These are phyloP conservation scores for Aspergillus neoniger DNA, from an alignment of 2,329 filamentous ascomycete species.

Conservation along the genomic window DNA sequence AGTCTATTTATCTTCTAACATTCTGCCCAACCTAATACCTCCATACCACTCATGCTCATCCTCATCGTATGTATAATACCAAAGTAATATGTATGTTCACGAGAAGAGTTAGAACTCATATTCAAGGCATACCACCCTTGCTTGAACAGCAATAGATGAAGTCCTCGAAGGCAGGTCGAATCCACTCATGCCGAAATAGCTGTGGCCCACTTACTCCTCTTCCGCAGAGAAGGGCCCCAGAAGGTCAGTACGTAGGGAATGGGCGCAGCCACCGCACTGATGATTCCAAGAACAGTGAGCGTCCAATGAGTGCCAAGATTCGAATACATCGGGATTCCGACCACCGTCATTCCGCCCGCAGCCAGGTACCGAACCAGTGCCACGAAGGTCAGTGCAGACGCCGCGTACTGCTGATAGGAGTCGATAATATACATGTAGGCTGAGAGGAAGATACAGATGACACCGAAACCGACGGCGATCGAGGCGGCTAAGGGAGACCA, in stretches of 20 bases:
- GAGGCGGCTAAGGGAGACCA: conserved; percentile 55
- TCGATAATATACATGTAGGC: conserved; percentile 61
- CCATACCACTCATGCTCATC: too few species aligned
- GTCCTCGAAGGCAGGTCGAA: not conserved
- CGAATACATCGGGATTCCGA: conserved; percentile 38
- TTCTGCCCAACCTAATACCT: too few species aligned
- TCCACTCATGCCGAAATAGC: not conserved
- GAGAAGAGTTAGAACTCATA: rapidly evolving
- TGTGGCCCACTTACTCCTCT: conserved; percentile 3
- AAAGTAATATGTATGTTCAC: too few species aligned
- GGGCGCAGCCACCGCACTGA: not conserved
- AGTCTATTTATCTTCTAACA: too few species aligned
- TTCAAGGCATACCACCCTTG: not conserved
- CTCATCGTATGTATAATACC: too few species aligned
- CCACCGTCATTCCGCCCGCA: conserved; percentile 39
- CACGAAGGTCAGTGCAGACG: conserved; percentile 47
- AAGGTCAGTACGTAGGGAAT: not conserved
- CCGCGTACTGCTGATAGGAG: conserved; percentile 55
- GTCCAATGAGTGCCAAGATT: conserved; percentile 45
- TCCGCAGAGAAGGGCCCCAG: not conserved
- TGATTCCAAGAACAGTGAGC: conserved; percentile 39
- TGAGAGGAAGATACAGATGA: conserved; percentile 52
- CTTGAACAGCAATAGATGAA: not conserved
- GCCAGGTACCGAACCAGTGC: conserved; percentile 44
- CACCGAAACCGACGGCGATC: conserved; percentile 54